These are phyloP conservation scores for Diatrype stigma DNA, from an alignment of 2,329 filamentous ascomycete species.

Conservation along the genomic window DNA sequence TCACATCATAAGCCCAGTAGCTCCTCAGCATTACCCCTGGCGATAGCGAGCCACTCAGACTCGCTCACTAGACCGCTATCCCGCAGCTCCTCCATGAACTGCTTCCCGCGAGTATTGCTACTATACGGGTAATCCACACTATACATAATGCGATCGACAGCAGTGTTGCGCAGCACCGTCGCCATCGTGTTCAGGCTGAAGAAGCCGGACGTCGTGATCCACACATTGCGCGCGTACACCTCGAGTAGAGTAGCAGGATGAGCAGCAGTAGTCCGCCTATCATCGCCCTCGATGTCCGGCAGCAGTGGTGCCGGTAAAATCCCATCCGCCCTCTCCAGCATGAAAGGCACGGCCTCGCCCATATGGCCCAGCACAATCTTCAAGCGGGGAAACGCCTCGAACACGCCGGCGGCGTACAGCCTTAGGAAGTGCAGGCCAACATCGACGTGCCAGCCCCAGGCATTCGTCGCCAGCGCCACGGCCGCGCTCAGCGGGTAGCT, in stretches of 20 bases:
- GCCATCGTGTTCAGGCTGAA: neutral
- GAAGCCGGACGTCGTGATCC: neutral
- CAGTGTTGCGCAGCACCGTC: neutral
- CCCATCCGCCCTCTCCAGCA: slow-evolving; percentile 41
- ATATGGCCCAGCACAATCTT: slow-evolving; percentile 38
- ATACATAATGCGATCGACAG: neutral
- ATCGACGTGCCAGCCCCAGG: slow-evolving; percentile 34
- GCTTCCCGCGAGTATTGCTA: neutral
- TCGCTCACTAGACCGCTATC: neutral
- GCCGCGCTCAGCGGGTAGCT: slow-evolving; percentile 28
- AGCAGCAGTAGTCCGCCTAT: no score
- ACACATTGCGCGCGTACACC: neutral
- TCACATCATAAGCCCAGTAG: neutral
- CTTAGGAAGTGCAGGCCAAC: slow-evolving; percentile 31
- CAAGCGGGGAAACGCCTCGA: slow-evolving; percentile 32
- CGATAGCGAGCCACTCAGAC: neutral
- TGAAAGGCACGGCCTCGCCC: slow-evolving; percentile 48
- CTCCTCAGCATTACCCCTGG: neutral
- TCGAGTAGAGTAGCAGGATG: neutral
- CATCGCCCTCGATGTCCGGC: no score
- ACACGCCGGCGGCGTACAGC: slow-evolving; percentile 22
- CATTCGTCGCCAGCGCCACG: slow-evolving; percentile 15
- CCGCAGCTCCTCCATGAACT: neutral
- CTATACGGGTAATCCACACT: neutral
- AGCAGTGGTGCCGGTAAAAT: neutral